Percentiles rank a stretch among this genome's conserved stretches.
phyloP scores from a whole-genome alignment of 805 yeast species.

The Metschnikowia picachoensis region DNA sequence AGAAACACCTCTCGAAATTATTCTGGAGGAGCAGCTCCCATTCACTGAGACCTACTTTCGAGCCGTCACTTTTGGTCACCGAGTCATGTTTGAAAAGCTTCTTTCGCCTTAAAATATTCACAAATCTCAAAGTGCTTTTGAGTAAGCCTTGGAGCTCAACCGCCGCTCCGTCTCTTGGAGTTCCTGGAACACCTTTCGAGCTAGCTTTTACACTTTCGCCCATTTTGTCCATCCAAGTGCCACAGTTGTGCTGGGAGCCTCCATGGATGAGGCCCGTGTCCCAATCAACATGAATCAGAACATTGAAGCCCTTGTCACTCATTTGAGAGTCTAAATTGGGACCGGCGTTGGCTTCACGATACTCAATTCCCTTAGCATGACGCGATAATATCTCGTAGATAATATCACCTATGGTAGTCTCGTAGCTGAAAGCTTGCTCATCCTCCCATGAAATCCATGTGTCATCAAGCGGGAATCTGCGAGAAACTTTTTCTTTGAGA shows the following conservation, averaged over 20 bases:
- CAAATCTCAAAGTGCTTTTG: slow-evolving; percentile 82
- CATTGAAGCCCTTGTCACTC: slow-evolving; percentile 90
- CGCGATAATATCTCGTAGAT: slow-evolving; percentile 79
- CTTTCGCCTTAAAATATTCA: slow-evolving; percentile 49
- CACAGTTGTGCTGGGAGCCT: slow-evolving; percentile 90
- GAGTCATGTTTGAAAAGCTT: slow-evolving; percentile 55
- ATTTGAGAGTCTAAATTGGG: slow-evolving; percentile 82
- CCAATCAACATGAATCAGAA: slow-evolving; percentile 82
- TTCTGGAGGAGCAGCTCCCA: slow-evolving; percentile 72
- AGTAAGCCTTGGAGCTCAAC: slow-evolving; percentile 86
- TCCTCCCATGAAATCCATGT: slow-evolving; percentile 66
- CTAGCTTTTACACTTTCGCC: slow-evolving; percentile 87
- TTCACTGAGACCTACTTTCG: slow-evolving; percentile 48
- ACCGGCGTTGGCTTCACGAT: slow-evolving; percentile 95
- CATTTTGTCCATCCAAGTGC: slow-evolving; percentile 99
- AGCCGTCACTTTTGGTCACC: slow-evolving; percentile 60
- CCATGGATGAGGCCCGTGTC: slow-evolving; percentile 82
- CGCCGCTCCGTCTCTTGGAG: slow-evolving; percentile 97
- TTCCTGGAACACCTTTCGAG: slow-evolving; percentile 90
- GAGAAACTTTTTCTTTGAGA: slow-evolving; percentile 64
- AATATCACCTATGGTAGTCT: slow-evolving; percentile 67
- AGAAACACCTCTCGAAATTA: slow-evolving; percentile 77
- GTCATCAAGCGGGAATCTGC: slow-evolving; percentile 91
- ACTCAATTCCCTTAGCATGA: slow-evolving; percentile 84
- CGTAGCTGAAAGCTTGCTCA: slow-evolving; percentile 70